Evolutionary conservation across 345 rosid species (phyloP).

Genomic region (Rubroshorea leprosula): DNA sequence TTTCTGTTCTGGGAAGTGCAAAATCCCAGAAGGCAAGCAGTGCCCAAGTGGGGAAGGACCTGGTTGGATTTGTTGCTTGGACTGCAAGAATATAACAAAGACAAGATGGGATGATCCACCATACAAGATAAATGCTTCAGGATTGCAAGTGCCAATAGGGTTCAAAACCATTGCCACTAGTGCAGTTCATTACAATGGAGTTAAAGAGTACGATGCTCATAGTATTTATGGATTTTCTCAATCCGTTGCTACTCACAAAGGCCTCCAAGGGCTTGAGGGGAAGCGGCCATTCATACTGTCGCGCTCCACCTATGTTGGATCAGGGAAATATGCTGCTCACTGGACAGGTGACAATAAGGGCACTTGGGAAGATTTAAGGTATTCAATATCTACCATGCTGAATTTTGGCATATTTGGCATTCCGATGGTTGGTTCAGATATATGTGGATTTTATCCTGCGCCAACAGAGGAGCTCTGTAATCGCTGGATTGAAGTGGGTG

Average conservation of each 20-base stretch:
- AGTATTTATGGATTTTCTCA: slow-evolving; percentile 84
- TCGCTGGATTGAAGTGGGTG: slow-evolving; percentile 93
- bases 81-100: slow-evolving; percentile 72
- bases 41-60: not conserved
- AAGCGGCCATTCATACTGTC: slow-evolving; percentile 80
- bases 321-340: slow-evolving; percentile 79
- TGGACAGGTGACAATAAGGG: slow-evolving; percentile 94
- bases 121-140: slow-evolving; percentile 85
- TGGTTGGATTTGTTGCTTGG: slow-evolving; percentile 24
- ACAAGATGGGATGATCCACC: slow-evolving; percentile 91
- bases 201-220: slow-evolving; percentile 78
- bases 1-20: slow-evolving; percentile 22
- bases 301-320: slow-evolving; percentile 78
- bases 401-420: slow-evolving; percentile 86
- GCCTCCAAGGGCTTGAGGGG: slow-evolving; percentile 51
- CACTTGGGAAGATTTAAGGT: slow-evolving; percentile 74
- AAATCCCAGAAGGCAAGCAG: not conserved
- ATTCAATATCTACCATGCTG: slow-evolving; percentile 76
- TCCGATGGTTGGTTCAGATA: slow-evolving; percentile 94
- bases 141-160: slow-evolving; percentile 19
- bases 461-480: slow-evolving; percentile 91
- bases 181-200: slow-evolving; percentile 75
- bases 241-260: slow-evolving; percentile 77
- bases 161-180: slow-evolving; percentile 77
- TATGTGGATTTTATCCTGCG: slow-evolving; percentile 81